These are phyloP conservation scores for Dothideomycetidae sp. DNA, from an alignment of 2,329 filamentous ascomycete species.

Conservation along the genomic window DNA sequence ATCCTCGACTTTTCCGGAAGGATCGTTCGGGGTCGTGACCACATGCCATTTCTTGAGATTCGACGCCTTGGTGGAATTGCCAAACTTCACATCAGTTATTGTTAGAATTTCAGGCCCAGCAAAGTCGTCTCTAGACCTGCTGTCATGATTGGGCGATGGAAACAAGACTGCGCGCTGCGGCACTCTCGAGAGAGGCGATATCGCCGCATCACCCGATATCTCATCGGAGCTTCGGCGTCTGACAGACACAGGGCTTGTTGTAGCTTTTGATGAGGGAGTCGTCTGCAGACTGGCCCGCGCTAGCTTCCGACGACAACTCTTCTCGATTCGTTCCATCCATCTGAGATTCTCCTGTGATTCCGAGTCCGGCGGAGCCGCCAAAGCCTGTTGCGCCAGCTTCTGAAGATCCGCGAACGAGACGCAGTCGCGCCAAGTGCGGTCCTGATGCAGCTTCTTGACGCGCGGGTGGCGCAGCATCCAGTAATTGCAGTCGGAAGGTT, in stretches of 20 bases:
- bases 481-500: constrained; percentile 51
- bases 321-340: constrained; percentile 49
- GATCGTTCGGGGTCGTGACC: too few species aligned
- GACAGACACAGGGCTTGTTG: neutral
- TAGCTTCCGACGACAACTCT: constrained; percentile 17
- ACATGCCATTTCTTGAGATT: too few species aligned
- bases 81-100: too few species aligned
- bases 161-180: too few species aligned
- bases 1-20: too few species aligned
- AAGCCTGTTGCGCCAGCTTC: constrained; percentile 45
- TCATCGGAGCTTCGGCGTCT: too few species aligned
- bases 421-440: constrained; percentile 55
- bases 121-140: too few species aligned
- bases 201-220: too few species aligned
- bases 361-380: constrained; percentile 34
- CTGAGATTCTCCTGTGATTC: constrained; percentile 46
- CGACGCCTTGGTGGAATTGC: too few species aligned
- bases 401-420: constrained; percentile 59
- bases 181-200: too few species aligned
- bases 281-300: constrained; percentile 16
- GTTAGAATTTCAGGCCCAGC: too few species aligned
- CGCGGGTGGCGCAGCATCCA: constrained; percentile 65
- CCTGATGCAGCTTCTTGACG: constrained; percentile 62
- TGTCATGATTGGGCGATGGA: too few species aligned
- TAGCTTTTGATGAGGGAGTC: constrained; percentile 13